A percentile compares a stretch with the other conserved stretches of the same genome.
phyloP scores from a whole-genome alignment of 2,329 filamentous ascomycete genomes.

The Neophaeococcomyces aloes region DNA sequence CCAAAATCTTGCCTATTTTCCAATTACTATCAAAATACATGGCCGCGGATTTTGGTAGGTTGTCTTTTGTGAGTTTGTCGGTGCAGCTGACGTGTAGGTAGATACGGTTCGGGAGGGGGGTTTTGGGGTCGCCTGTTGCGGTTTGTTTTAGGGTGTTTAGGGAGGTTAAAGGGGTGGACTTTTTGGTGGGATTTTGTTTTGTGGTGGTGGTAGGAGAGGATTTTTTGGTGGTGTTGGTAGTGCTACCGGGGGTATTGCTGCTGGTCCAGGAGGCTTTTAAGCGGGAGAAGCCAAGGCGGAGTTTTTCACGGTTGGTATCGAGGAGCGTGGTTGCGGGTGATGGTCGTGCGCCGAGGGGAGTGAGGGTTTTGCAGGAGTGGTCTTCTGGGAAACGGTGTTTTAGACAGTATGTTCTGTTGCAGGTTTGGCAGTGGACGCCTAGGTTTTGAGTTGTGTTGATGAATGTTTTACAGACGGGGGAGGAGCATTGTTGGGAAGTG shows the following conservation, averaged over 20 bases:
- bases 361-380: conserved; percentile 70
- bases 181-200: conserved; percentile 52
- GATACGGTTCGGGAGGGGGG: conserved; percentile 71
- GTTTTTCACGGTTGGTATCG: conserved; percentile 43
- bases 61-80: conserved; percentile 63
- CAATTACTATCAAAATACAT: conserved; percentile 77
- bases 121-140: conserved; percentile 79
- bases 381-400: conserved; percentile 49
- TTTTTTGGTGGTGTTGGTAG: conserved; percentile 52
- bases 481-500: conserved; percentile 42
- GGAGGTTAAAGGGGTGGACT: conserved; percentile 55
- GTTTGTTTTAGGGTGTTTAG: conserved; percentile 71
- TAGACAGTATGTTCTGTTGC: conserved; percentile 41
- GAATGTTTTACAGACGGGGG: conserved; percentile 41
- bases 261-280: conserved; percentile 67
- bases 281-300: conserved; percentile 62
- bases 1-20: conserved; percentile 63
- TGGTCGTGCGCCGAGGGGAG: conserved; percentile 46
- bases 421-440: conserved; percentile 41
- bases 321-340: conserved; percentile 24
- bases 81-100: conserved; percentile 88
- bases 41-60: conserved; percentile 70
- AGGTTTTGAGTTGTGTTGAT: conserved; percentile 42
- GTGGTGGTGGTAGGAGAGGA: conserved; percentile 57
- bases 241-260: conserved; percentile 60